Evolutionary conservation across 768 basidiomycete species (phyloP).

Genomic region (Suillus occidentalis): DNA sequence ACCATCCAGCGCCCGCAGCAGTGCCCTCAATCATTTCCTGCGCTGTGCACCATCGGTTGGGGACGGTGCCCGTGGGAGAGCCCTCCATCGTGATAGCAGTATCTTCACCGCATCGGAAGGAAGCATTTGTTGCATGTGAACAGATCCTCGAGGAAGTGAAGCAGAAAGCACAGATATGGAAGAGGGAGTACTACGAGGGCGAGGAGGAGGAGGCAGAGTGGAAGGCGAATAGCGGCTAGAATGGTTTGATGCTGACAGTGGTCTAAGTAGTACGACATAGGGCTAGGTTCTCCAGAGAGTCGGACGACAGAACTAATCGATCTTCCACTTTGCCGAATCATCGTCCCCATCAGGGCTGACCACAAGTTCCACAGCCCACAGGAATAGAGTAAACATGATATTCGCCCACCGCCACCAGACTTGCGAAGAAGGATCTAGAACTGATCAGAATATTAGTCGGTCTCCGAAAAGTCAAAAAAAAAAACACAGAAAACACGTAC

Average conservation of each 20-base stretch:
- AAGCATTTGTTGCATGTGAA: slow-evolving; percentile 79
- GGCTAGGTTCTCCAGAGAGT: slow-evolving; percentile 4
- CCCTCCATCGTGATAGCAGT: slow-evolving; percentile 86
- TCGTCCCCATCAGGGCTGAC: slow-evolving; percentile 78
- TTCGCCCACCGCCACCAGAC: slow-evolving; percentile 95
- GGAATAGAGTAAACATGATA: slow-evolving; percentile 79
- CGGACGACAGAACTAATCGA: slow-evolving; percentile 43
- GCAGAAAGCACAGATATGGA: slow-evolving; percentile 85
- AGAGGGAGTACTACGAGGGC: slow-evolving; percentile 83
- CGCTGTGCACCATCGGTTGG: slow-evolving; percentile 74
- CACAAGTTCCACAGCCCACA: slow-evolving; percentile 81
- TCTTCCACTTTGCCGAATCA: slow-evolving; percentile 71
- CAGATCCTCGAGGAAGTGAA: slow-evolving; percentile 86
- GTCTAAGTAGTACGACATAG: slow-evolving; percentile 10
- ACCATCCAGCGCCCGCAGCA: slow-evolving; percentile 29
- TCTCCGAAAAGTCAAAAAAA: not conserved
- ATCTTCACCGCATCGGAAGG: slow-evolving; percentile 79
- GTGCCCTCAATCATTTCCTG: slow-evolving; percentile 51
- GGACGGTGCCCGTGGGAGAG: slow-evolving; percentile 73
- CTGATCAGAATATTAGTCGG: slow-evolving; percentile 37
- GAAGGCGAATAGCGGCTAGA: slow-evolving; percentile 54
- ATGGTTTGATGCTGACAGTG: not conserved
- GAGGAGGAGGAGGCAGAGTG: slow-evolving; percentile 64
- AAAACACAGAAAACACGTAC: slow-evolving; percentile 44
- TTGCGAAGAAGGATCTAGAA: slow-evolving; percentile 86